phyloP scores from a whole-genome alignment of 805 yeast species.

The Wickerhamiella alocasiicola region DNA sequence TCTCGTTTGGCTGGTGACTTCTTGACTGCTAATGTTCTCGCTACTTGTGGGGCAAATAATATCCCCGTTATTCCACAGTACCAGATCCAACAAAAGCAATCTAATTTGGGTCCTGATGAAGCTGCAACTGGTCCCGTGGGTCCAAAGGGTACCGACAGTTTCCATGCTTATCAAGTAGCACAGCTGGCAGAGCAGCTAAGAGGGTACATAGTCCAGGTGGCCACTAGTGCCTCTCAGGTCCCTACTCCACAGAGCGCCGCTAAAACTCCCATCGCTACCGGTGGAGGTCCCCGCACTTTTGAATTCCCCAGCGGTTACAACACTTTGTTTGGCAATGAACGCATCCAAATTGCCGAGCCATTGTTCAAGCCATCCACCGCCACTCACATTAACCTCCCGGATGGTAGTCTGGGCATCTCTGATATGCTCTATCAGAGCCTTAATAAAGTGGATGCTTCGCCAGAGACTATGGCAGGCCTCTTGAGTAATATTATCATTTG shows the following conservation, averaged over 20 bases:
- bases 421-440: conserved; percentile 36
- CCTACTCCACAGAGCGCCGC: conserved; percentile 12
- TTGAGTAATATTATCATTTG: conserved; percentile 82
- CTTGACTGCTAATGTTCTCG: conserved; percentile 49
- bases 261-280: conserved; percentile 4
- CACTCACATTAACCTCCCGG: conserved; percentile 32
- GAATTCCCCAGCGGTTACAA: conserved; percentile 48
- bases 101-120: conserved; percentile 28
- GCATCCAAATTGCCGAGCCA: conserved; percentile 49
- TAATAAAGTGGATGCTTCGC: conserved; percentile 36
- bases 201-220: conserved; percentile 48
- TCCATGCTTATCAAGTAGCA: conserved; percentile 44
- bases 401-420: conserved; percentile 39
- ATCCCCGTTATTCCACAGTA: conserved; percentile 28
- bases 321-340: conserved; percentile 40
- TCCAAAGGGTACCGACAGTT: conserved; percentile 34
- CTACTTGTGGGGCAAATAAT: conserved; percentile 32
- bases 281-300: conserved; percentile 40
- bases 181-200: conserved; percentile 60
- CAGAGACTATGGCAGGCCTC: conserved; percentile 58
- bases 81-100: conserved; percentile 28
- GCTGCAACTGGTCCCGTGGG: conserved; percentile 16
- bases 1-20: conserved; percentile 79
- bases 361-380: conserved; percentile 52
- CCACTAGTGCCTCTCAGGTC: conserved; percentile 14